phyloP scores from a whole-genome alignment of 2,329 filamentous ascomycete genomes.

The Penicillium olsonii region DNA sequence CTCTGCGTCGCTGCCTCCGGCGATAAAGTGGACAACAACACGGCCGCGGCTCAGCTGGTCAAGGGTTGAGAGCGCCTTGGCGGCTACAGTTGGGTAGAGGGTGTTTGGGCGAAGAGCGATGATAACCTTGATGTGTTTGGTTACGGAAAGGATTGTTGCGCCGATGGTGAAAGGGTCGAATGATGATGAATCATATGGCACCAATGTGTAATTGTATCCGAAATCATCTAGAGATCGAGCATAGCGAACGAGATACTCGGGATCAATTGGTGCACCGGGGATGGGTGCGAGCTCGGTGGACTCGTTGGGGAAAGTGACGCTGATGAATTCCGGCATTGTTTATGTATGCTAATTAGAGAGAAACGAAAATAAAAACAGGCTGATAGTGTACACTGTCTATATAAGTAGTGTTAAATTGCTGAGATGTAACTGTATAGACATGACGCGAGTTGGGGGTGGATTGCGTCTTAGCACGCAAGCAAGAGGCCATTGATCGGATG shows the following conservation, averaged over 20 bases:
- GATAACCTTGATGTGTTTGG: conserved; percentile 62
- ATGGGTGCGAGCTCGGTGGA: conserved; percentile 59
- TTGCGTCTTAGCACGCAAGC: conserved; percentile 12
- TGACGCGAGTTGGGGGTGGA: conserved; percentile 2
- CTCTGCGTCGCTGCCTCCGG: conserved; percentile 61
- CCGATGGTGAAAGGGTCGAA: conserved; percentile 62
- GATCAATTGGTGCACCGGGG: conserved; percentile 55
- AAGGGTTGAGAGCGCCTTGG: conserved; percentile 62
- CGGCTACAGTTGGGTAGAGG: conserved; percentile 62
- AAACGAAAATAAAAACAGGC: not conserved
- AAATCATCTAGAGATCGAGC: conserved; percentile 47
- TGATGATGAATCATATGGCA: conserved; percentile 59
- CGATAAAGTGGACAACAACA: conserved; percentile 64
- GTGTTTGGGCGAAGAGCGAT: conserved; percentile 65
- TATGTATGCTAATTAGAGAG: not conserved
- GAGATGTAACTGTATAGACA: not conserved
- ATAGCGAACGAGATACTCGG: conserved; percentile 19
- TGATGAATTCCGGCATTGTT: conserved; percentile 57
- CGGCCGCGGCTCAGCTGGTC: conserved; percentile 61
- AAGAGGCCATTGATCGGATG: not conserved
- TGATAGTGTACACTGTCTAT: not conserved
- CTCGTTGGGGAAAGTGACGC: conserved; percentile 57
- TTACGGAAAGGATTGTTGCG: conserved; percentile 58
- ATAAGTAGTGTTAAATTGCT: not conserved
- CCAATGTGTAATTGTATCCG: conserved; percentile 62